These are phyloP conservation scores for Eucalyptus victrix DNA, from an alignment of 345 rosid genomes.

Conservation along the genomic window DNA sequence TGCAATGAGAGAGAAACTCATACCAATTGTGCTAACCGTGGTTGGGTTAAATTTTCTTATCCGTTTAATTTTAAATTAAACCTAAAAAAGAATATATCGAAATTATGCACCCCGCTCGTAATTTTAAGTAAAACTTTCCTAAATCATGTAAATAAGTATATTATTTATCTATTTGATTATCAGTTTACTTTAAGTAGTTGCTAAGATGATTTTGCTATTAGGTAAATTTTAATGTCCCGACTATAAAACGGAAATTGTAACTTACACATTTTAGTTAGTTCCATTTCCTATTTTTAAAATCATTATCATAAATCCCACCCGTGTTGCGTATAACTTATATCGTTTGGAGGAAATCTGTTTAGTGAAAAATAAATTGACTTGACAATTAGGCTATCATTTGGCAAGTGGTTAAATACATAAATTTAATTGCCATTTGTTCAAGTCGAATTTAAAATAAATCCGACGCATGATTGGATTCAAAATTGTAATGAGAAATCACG, in stretches of 20 bases:
- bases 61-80: not conserved
- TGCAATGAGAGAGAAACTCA: too few species aligned
- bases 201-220: not conserved
- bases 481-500: rapidly evolving
- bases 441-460: too few species aligned
- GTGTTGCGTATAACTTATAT: too few species aligned
- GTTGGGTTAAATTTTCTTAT: not conserved
- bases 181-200: too few species aligned
- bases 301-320: rapidly evolving
- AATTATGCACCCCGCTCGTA: not conserved
- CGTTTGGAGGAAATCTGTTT: not conserved
- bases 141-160: too few species aligned
- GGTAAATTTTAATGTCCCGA: too few species aligned
- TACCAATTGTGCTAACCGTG: too few species aligned
- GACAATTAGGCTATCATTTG: not conserved
- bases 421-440: not conserved
- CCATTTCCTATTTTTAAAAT: not conserved
- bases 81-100: not conserved
- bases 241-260: too few species aligned
- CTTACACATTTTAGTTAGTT: too few species aligned
- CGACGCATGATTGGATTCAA: rapidly evolving
- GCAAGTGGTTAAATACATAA: not conserved
- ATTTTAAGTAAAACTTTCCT: not conserved
- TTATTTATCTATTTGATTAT: too few species aligned
- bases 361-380: not conserved